Base-by-base conservation (phyloP, 73 alveolate species). In the Tetrahymena malaccensis region DNA sequence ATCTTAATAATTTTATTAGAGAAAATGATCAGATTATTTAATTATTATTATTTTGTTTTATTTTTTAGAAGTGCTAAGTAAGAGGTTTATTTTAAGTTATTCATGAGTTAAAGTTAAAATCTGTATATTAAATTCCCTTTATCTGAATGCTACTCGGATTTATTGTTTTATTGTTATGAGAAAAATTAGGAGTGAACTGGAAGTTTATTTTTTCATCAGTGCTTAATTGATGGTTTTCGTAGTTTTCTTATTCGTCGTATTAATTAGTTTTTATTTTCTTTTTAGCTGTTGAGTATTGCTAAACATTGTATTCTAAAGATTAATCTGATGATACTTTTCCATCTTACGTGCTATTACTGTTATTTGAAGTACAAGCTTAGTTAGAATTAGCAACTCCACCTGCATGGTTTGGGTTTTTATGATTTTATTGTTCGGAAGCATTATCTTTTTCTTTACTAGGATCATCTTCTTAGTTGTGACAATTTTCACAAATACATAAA, bases 401-500 rank as follows among this genome's bases (percentile, higher is more conserved):
- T 3, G 89, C 34, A n/a, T 70, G 37, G 22, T 70, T 70, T 19
- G 89, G 89, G 37, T 70, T 70, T 70, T 70, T 70, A 70, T 70
- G 89, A 11, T 0, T n/a, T n/a, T 70, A 70, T 31, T 70, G 8
- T 70, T 70, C 34, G 31, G 89, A 21, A n/a, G 89, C 89, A 70
- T 70, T 70, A 70, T 70, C 89, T 70, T 70, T 70, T 22, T 70
- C 89, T n/a, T 70, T 70, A 70, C 17, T 70, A 25, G 89, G 89
- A n/a, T 70, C 89, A 70, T 70, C 89, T 70, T 70, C 89, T 70
- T 70, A 56, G 94, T 94, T 94, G 35, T 94, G 89, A 21, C 96
- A 94, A 44, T 94, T 94, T 43, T 94, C 96, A 93, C 96, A 94
- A 34, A 85, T 94, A 43, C 96, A 94, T 31, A 84, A 85, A 44